These are phyloP conservation scores for Tetragonia tetragonoides DNA, from an alignment of 148 eudicot species.

Conservation along the genomic window DNA sequence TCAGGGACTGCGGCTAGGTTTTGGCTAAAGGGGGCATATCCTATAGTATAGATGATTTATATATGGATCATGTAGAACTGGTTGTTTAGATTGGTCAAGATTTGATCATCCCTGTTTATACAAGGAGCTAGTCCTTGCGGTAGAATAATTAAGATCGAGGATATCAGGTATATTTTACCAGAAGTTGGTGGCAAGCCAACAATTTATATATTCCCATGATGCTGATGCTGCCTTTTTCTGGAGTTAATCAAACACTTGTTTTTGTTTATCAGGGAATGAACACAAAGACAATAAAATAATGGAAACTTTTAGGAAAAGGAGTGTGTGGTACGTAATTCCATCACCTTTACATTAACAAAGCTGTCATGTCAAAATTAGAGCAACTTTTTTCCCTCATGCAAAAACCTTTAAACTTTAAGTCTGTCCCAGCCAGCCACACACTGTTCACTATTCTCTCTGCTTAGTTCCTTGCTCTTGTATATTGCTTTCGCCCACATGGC, in stretches of 20 bases:
- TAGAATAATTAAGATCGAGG: not conserved
- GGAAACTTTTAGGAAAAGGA: conserved; percentile 65
- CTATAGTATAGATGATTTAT: not conserved
- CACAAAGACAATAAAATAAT: conserved; percentile 40
- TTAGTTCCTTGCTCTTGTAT: conserved; percentile 26
- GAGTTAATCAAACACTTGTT: conserved; percentile 17
- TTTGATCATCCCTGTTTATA: not conserved
- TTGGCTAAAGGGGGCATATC: not conserved
- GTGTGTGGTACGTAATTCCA: conserved; percentile 72
- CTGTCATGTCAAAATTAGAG: conserved; percentile 68
- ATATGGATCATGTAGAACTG: conserved; percentile 2
- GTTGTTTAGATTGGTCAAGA: not conserved
- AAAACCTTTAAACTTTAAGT: conserved; percentile 45
- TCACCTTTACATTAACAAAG: conserved; percentile 60
- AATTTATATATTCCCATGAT: conserved; percentile 17
- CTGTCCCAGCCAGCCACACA: conserved; percentile 32
- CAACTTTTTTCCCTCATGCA: conserved; percentile 52
- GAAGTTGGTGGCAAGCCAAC: conserved; percentile 7
- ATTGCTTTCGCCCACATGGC: conserved; percentile 51
- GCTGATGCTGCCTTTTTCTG: conserved; percentile 8
- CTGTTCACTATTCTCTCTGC: conserved; percentile 20
- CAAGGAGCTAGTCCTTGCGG: not conserved
- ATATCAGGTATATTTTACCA: conserved; percentile 5
- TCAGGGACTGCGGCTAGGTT: not conserved
- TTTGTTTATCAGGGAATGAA: conserved; percentile 26